Evolutionary conservation across 148 eudicot species (phyloP).

Genomic region (Chenopodium quinoa): DNA sequence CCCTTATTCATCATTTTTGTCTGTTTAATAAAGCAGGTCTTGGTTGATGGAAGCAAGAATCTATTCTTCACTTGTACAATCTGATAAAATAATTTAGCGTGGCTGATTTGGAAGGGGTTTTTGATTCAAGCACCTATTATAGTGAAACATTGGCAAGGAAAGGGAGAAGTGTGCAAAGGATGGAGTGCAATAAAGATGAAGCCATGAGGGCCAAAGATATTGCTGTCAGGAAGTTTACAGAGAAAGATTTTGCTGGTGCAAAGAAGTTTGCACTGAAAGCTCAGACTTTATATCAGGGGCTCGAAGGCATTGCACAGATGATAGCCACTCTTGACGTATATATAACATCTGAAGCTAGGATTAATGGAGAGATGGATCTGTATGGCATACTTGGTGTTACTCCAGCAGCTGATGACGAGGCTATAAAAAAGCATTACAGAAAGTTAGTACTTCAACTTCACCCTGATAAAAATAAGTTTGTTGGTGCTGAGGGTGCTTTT

Average conservation of each 20-base stretch:
- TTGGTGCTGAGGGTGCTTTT: conserved; percentile 85
- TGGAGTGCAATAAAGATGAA: conserved; percentile 57
- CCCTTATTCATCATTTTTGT: not conserved
- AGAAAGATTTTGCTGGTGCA: conserved; percentile 36
- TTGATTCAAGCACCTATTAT: not conserved
- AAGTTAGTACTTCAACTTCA: conserved; percentile 67
- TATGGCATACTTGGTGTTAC: conserved; percentile 69
- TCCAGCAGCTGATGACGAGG: conserved; percentile 62
- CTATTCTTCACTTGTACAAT: not conserved
- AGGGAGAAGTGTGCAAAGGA: conserved; percentile 11
- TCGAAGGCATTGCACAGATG: conserved; percentile 43
- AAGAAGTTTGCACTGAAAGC: conserved; percentile 43
- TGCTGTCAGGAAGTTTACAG: conserved; percentile 35
- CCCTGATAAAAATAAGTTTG: conserved; percentile 79
- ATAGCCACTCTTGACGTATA: conserved; percentile 34
- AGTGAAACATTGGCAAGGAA: not conserved
- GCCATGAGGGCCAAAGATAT: conserved; percentile 45
- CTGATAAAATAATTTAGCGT: not conserved
- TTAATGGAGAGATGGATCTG: conserved; percentile 52
- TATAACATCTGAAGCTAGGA: conserved; percentile 26
- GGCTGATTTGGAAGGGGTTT: conserved; percentile 5
- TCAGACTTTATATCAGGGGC: conserved; percentile 35
- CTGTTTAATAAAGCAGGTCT: not conserved
- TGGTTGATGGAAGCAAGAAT: conserved; percentile 9
- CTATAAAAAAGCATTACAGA: conserved; percentile 55